Evolutionary conservation across 805 yeast species (phyloP), one percentile per base, ranked within the genome.

Genomic region (Teunomyces lycoperdinae): DNA sequence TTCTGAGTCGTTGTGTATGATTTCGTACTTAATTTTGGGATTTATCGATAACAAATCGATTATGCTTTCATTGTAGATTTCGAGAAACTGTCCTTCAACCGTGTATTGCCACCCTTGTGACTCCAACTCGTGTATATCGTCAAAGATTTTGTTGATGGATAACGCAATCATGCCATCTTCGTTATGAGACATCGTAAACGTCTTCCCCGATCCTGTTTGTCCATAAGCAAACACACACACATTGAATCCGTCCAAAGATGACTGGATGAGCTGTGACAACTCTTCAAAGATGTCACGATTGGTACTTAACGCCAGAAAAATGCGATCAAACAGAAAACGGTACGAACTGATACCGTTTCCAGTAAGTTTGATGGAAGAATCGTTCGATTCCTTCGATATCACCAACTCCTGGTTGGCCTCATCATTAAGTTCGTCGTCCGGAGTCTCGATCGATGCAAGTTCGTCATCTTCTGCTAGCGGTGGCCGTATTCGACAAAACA

Each of bases 181-280:
- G 0, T 78, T 68, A 48, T 70, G 69, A 1, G 90, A 78, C 98
- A 92, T 94, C 0, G 99, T 94, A 63, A 68, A 84, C 0, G 98
- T 92, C 62, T 92, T 92, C 3, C 99, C 99, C 0, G 97, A 70
- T 79, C 89, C 67, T 0, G 99, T 94, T 66, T 92, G 99, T 1
- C 99, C 99, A 63, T 94, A 92, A 4, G 97, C 97, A 66, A 90
- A 90, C 1, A 94, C 88, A 64, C 97, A 90, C 2, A 90, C 96
- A 56, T 89, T 89, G 59, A 76, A 83, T 0, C 99, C 99, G 66
- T 92, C 96, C 10, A 91, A 64, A 0, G 95, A 53, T 1, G 75
- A 70, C 63, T 89, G 96, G 1, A 92, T 83, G 17, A 92, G 67
- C 63, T 90, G 96, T 2, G 94, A 84, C 0, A 92, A 79, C 58